Base-by-base conservation (phyloP, 805 yeast species). In the Yueomyces sp. region DNA sequence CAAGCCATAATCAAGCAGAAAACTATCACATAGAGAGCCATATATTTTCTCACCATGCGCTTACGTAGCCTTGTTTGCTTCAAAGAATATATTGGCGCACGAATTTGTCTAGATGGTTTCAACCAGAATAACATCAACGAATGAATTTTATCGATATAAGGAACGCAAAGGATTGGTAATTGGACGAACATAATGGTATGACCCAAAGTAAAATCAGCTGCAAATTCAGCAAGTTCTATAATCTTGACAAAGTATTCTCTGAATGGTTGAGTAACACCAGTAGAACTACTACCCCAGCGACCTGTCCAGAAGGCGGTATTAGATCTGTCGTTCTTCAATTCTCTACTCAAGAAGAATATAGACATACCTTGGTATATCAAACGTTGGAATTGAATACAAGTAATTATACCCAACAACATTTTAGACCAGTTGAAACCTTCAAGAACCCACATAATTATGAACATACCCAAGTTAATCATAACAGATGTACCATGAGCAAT, bases 261-360 rank as follows among this genome's bases (percentile, higher is more conserved):
- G 43, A 84, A 61, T 49, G 98, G 98, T 70, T 90, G 97, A 33
- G 97, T 81, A 77, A 81, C 79, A 47, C 97, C 98, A 66, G 90
- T 68, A 59, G 95, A 92, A 47, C 85, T 73, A 47, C 94, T 92
- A 65, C 88, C 87, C 99, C 99, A 92, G 68, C 87, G 88, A 74
- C 99, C 99, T 46, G 95, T 85, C 99, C 99, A 92, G 94, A 94
- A 92, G 30, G 98, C 97, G 55, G 94, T 83, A 70, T 92, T 92
- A 36, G 97, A 73, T 60, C 81, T 85, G 67, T 90, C 96, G 56
- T 84, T 85, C 79, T 86, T 86, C 73, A 87, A 87, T 70, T 92
- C 99, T 72, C 98, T 80, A 43, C 96, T 85, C 60, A 94, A 72
- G 65, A 80, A 69, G 52, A 77, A 65, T 43, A 81, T 69, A 8